Evolutionary conservation across 768 basidiomycete genomes (phyloP), one percentile per base, ranked within the genome.

Genomic region (Udeniomyces megalosporus): DNA sequence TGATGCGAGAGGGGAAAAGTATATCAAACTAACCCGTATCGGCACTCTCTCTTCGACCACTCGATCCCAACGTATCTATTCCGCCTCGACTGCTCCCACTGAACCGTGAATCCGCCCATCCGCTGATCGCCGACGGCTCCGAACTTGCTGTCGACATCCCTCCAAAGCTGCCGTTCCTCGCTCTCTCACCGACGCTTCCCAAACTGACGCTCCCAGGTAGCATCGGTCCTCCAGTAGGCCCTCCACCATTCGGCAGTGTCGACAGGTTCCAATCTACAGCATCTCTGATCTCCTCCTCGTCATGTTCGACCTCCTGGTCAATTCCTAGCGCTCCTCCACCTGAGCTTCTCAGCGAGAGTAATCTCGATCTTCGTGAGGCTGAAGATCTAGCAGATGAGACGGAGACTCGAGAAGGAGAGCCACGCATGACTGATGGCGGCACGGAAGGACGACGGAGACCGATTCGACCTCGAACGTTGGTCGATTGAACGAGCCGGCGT

Each of bases 281-380:
- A 44, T 61, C 54, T 24, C 62, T 54, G 7, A 29, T 22, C 60
- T 65, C 56, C 17, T 67, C 64, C 22, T 34, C 42, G 2, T 68
- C 66, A 3, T 63, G 54, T 24, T 67, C 67, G 38, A 70, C 69
- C 61, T 73, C 72, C 44, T 73, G 70, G 44, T 73, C 72, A 20
- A 72, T 29, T 4, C 72, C 70, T 15, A 42, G 38, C 38, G 38
- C 8, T 42, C 38, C 38, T 50, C 20, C 51, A 24, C 66, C 24
- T 51, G 58, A 10, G 28, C 56, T 46, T 63, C 61, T 3, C 48
- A 53, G 46, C 46, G 49, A 28, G 61, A 65, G 17, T 32, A 49
- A 24, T 54, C 61, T 22, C 53, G 69, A 32, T 38, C 62, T 22
- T 59, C 62, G 31, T 3, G 69, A 32, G 46, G 60, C 32, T 53